Base-by-base conservation (phyloP, 768 basidiomycete species). In the Sistotremastrum niveocremeum region DNA sequence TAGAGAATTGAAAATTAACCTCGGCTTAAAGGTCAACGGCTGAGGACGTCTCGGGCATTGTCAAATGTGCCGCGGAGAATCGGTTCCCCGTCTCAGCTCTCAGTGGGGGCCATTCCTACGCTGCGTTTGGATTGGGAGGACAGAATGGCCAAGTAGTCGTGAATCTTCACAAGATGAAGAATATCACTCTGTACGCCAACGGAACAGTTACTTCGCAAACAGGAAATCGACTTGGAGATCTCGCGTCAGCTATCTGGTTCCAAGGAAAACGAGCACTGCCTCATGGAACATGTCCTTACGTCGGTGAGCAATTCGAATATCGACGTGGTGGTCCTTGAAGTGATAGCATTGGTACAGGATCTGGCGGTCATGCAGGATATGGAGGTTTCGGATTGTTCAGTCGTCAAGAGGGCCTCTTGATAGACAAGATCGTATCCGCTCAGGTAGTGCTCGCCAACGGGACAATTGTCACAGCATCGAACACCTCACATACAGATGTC, bases 381-480 rank as follows among this genome's bases (percentile, higher is more conserved):
- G 72, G 74, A 7, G 74, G 70, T 8, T 76, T 65, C 51, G 75
- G 75, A 0, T 71, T 71, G 48, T 64, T 65, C 0, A 67, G 69
- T 2, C 60, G 74, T 5, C 60, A 65, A 48, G 75, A 71, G 67
- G 77, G 77, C 2, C 62, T 77, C 4, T 61, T 69, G 0, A 54
- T 74, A 4, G 77, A 79, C 53, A 63, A 60, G 0, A 63, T 76
- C 10, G 46, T 59, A 20, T 20, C 20, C 20, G 20, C 20, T 20
- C 20, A 20, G 20, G 20, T 20, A 20, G 20, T 20, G 20, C 60
- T 72, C n/a, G 70, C 72, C 0, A 66, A 72, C 49, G 70, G 69
- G 11, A 67, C 66, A 0, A 62, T 67, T 12, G 58, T 60, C 1
- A 64, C 64, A 28, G 65, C 69, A 6, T 69, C 67, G 2, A 54